These are phyloP conservation scores for Phanerochaete carnosa DNA, from an alignment of 768 basidiomycete species.

Conservation along the genomic window DNA sequence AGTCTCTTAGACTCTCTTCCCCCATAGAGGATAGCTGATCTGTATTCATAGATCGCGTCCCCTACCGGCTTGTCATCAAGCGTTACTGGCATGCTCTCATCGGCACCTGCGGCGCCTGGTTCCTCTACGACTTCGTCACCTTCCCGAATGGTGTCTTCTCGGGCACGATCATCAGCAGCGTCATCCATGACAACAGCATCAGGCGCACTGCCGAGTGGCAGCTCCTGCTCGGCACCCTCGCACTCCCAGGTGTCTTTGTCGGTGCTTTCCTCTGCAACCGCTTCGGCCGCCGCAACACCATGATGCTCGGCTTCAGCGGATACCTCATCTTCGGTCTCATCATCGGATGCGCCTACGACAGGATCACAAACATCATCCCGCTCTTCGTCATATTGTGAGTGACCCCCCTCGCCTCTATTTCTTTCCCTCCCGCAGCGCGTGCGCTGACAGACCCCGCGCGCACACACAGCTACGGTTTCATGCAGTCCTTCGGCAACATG, in stretches of 20 bases:
- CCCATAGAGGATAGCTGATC: neutral
- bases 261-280: slow-evolving; percentile 48
- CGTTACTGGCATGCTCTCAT: slow-evolving; percentile 67
- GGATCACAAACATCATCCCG: slow-evolving; percentile 56
- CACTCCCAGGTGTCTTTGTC: slow-evolving; percentile 60
- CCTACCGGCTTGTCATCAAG: slow-evolving; percentile 56
- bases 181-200: slow-evolving; percentile 52
- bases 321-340: slow-evolving; percentile 59
- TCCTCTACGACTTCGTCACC: slow-evolving; percentile 71
- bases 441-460: neutral
- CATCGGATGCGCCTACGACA: slow-evolving; percentile 58
- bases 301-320: slow-evolving; percentile 66
- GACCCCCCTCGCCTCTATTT: neutral
- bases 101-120: slow-evolving; percentile 76
- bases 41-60: slow-evolving; percentile 42
- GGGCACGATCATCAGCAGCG: slow-evolving; percentile 61
- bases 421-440: too few species aligned
- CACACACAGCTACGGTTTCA: slow-evolving; percentile 55
- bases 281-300: slow-evolving; percentile 59
- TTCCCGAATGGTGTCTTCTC: slow-evolving; percentile 74
- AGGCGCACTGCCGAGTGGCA: slow-evolving; percentile 66
- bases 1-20: slow-evolving; percentile 10
- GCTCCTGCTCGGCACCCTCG: slow-evolving; percentile 54
- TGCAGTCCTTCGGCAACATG: slow-evolving; percentile 72
- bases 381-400: slow-evolving; percentile 68